Percentiles rank a stretch among this genome's conserved stretches.
phyloP scores from a whole-genome alignment of 768 basidiomycete species.

The Boletus barrowsii region DNA sequence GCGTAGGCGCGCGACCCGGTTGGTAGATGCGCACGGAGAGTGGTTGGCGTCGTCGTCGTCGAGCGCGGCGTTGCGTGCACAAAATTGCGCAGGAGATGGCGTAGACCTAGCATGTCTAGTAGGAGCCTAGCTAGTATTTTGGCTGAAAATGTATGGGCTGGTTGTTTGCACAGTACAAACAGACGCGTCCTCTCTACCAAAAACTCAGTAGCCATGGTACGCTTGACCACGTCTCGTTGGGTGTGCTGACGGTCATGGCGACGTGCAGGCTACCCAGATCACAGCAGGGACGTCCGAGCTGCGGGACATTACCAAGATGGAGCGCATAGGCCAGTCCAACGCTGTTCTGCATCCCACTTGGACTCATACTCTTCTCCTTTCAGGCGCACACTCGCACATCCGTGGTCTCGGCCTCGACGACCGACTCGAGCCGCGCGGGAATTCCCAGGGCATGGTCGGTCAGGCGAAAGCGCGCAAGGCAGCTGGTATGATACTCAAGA shows the following conservation, averaged over 20 bases:
- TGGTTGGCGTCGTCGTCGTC: not conserved
- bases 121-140: too few relatives aligned
- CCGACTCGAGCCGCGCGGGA: conserved; percentile 82
- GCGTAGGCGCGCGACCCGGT: conserved; percentile 33
- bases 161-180: conserved; percentile 33
- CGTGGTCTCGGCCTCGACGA: conserved; percentile 93
- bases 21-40: conserved; percentile 7
- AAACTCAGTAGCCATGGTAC: conserved; percentile 26
- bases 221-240: not conserved
- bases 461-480: conserved; percentile 96
- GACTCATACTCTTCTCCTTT: conserved; percentile 1
- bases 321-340: conserved; percentile 71
- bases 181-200: conserved; percentile 26
- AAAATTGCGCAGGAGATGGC: conserved; percentile 15
- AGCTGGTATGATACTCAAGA: conserved; percentile 94
- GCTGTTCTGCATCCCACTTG: not conserved
- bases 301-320: conserved; percentile 88
- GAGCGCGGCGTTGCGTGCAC: conserved; percentile 4
- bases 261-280: conserved; percentile 62
- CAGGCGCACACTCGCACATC: conserved; percentile 92
- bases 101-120: conserved; percentile 17
- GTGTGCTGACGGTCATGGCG: conserved; percentile 6
- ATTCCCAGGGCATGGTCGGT: conserved; percentile 95
- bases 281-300: conserved; percentile 74
- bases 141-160: too few relatives aligned